Base-by-base conservation (phyloP, 305 asterid species). In the Nicotiana rustica region DNA sequence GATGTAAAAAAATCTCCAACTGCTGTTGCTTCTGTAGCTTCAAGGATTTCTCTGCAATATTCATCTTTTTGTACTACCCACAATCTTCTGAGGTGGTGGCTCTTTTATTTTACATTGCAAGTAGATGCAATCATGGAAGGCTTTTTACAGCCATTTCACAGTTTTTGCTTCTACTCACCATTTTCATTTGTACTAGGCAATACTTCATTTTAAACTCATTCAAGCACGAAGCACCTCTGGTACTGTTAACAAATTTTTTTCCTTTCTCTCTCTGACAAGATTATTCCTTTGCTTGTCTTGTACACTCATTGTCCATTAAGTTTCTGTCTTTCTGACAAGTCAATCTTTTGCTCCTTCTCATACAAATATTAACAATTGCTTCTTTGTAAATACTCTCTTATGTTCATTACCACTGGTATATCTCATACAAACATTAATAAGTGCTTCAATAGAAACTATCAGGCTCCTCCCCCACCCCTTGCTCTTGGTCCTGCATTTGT, bases 11-110 rank as follows among this genome's bases (percentile, higher is more conserved):
- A 52, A 15, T 29, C 66, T 55, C 66, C 31, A 49, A 55, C 80
- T 76, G 17, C 44, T 55, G 31, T 15, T 21, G 31, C 66, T 29
- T 75, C 80, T 55, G 41, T 29, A 76, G n/a, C 49, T 15, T 15
- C 36, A 59, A 73, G 38, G 41, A 49, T 49, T 69, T 70, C 36
- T 70, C 65, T 18, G 65, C 65, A 59, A n/a, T n/a, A 59, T 59
- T 41, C 78, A 41, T 41, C 61, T 10, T 71, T 47, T 47, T 47
- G 61, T 71, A 21, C 38, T 71, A 21, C 78, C 78, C 78, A 47
- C 78, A 71, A 19, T 71, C 78, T 71, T 71, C 78, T 47, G 78
- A 71, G 61, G 18, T 21, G 61, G 38, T 71, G 38, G 18, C 60
- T 44, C 38, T 71, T 21, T 21, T 71, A 47, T 47, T 73, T 73